These are phyloP conservation scores for Trifolium subterraneum DNA, from an alignment of 306 rosid genomes.

Conservation along the genomic window DNA sequence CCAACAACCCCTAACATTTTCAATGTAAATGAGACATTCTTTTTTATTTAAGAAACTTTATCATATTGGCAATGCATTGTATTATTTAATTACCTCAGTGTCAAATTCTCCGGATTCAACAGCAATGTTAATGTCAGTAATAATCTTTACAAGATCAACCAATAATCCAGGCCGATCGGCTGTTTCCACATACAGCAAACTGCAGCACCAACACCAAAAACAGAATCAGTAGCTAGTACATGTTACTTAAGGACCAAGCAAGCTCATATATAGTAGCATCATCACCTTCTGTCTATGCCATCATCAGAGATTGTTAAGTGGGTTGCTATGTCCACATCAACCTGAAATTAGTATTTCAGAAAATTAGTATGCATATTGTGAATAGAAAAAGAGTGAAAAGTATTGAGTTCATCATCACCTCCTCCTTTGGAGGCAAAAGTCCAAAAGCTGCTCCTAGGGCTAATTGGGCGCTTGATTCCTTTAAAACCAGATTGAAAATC, in stretches of 20 bases:
- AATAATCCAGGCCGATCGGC: constrained; percentile 94
- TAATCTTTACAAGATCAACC: constrained; percentile 87
- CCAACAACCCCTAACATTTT: constrained; percentile 75
- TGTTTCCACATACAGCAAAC: constrained; percentile 87
- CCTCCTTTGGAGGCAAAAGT: constrained; percentile 65
- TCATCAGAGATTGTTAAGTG: constrained; percentile 71
- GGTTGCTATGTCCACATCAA: constrained; percentile 93
- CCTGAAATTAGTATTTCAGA: constrained; percentile 47
- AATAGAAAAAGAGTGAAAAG: background rate
- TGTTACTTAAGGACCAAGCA: constrained; percentile 2
- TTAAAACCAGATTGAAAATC: constrained; percentile 38
- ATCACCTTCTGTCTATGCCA: constrained; percentile 83
- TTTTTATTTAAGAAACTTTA: too few relatives aligned
- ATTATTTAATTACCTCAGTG: constrained; percentile 71
- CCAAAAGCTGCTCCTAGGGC: constrained; percentile 97
- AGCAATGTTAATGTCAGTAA: constrained; percentile 74
- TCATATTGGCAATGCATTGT: background rate
- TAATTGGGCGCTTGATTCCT: constrained; percentile 96
- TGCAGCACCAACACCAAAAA: constrained; percentile 40
- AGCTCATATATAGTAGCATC: background rate
- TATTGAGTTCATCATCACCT: constrained; percentile 50
- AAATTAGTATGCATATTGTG: background rate
- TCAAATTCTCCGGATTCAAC: constrained; percentile 97
- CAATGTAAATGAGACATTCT: background rate
- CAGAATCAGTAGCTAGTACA: background rate